These are phyloP conservation scores for Aspergillus fijiensis DNA, from an alignment of 2,329 filamentous ascomycete genomes.

Conservation along the genomic window DNA sequence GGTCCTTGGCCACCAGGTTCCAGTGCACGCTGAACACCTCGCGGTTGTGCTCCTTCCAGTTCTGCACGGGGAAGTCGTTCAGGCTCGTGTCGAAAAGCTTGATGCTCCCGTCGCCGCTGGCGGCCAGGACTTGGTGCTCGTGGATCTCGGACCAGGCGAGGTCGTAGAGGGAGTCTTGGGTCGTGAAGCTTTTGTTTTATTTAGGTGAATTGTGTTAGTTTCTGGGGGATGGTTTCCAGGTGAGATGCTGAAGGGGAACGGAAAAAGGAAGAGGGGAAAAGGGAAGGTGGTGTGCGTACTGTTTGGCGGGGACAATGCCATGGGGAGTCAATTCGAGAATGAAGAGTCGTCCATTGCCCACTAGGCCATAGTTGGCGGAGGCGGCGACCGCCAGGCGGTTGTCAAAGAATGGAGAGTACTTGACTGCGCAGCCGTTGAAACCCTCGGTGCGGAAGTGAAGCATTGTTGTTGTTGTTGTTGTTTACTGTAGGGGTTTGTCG, in stretches of 20 bases:
- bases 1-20: slow-evolving; percentile 88
- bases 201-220: not conserved
- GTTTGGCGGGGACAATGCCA: slow-evolving; percentile 82
- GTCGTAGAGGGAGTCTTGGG: slow-evolving; percentile 95
- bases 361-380: slow-evolving; percentile 94
- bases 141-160: slow-evolving; percentile 93
- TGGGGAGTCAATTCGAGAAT: slow-evolving; percentile 78
- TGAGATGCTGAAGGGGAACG: too few relatives aligned
- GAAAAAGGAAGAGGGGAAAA: not conserved
- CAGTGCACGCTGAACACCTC: slow-evolving; percentile 92
- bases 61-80: slow-evolving; percentile 81
- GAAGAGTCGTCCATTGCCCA: slow-evolving; percentile 90
- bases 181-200: slow-evolving; percentile 69
- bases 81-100: slow-evolving; percentile 89
- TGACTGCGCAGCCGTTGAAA: slow-evolving; percentile 94
- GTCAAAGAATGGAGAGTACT: slow-evolving; percentile 98
- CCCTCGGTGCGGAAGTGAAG: slow-evolving; percentile 91
- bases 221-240: not conserved
- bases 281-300: slow-evolving; percentile 48
- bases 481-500: too few relatives aligned
- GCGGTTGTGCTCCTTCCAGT: slow-evolving; percentile 88
- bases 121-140: slow-evolving; percentile 87
- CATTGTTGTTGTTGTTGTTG: slow-evolving; percentile 54
- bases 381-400: slow-evolving; percentile 85
- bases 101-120: slow-evolving; percentile 88